Conservation (phyloP, 495 filamentous ascomycete genomes). For the Lepraria neglecta region DNA sequence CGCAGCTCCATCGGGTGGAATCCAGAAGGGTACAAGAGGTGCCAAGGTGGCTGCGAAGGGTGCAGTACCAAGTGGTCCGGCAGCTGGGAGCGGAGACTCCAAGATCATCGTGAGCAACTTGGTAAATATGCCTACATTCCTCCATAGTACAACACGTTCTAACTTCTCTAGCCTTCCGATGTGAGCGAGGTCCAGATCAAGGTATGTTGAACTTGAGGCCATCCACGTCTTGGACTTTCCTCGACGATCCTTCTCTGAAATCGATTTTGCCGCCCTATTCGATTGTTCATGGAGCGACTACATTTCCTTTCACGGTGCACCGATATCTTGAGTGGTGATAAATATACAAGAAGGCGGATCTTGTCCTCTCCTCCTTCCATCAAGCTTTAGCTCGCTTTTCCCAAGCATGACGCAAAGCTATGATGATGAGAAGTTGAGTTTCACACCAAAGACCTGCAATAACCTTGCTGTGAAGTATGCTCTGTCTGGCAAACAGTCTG, state of each 20-base stretch:
- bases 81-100: conserved; percentile 58
- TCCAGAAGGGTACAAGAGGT: conserved; percentile 70
- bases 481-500: conserved; percentile 33
- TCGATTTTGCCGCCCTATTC: conserved; percentile 31
- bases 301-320: conserved; percentile 23
- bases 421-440: conserved; percentile 42
- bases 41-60: conserved; percentile 58
- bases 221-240: conserved; percentile 46
- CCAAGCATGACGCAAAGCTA: conserved; percentile 35
- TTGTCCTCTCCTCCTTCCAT: conserved; percentile 36
- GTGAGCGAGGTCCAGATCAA: conserved; percentile 93
- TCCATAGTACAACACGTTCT: conserved; percentile 34
- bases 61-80: conserved; percentile 53
- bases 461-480: conserved; percentile 23
- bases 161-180: conserved; percentile 74
- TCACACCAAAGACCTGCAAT: conserved; percentile 37
- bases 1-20: conserved; percentile 71
- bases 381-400: conserved; percentile 32
- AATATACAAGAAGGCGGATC: not conserved
- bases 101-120: conserved; percentile 98
- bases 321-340: conserved; percentile 8
- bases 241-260: conserved; percentile 46
- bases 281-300: conserved; percentile 27
- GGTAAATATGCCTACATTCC: conserved; percentile 45
- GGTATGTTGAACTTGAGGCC: conserved; percentile 86